Evolutionary conservation across 2,329 filamentous ascomycete species (phyloP).

Genomic region (Juglanconis oblonga): DNA sequence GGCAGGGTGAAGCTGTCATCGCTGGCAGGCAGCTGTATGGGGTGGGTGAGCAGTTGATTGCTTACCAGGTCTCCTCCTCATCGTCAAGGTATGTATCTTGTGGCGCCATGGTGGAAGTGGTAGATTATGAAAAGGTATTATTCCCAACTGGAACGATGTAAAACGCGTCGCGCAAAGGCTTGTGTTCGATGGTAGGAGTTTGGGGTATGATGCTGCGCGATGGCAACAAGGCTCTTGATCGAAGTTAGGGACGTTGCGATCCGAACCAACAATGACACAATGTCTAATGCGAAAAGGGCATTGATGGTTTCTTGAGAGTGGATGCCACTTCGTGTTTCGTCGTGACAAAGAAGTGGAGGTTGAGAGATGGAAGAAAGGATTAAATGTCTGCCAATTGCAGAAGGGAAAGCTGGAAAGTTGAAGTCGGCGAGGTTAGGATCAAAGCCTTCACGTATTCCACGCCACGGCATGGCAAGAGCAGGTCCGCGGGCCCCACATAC

Average conservation of each 20-base stretch:
- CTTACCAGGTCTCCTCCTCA: constrained; percentile 68
- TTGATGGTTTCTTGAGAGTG: constrained; percentile 5
- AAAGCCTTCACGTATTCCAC: constrained; percentile 13
- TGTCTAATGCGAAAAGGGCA: background rate
- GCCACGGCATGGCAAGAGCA: constrained; percentile 9
- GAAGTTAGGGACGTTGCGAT: background rate
- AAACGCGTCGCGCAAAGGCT: background rate
- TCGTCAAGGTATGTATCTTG: constrained; percentile 71
- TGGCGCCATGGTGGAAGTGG: constrained; percentile 54
- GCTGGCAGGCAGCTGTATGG: constrained; percentile 20
- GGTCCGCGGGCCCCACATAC: background rate
- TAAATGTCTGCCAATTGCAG: background rate
- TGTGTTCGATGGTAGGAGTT: background rate
- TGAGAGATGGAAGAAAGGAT: background rate
- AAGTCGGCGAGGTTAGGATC: constrained; percentile 3
- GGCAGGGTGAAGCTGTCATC: constrained; percentile 4
- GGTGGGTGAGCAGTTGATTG: constrained; percentile 20
- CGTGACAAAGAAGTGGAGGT: background rate
- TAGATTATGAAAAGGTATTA: constrained; percentile 8
- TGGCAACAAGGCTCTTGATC: background rate
- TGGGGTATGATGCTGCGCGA: background rate
- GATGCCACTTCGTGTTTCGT: constrained; percentile 1
- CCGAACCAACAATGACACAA: background rate
- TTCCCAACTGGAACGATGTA: background rate
- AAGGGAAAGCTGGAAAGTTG: background rate